A percentile compares a stretch with the other conserved stretches of the same genome.
Conservation (phyloP, 352 stramenopile species). For the Pythium aristosporum region DNA sequence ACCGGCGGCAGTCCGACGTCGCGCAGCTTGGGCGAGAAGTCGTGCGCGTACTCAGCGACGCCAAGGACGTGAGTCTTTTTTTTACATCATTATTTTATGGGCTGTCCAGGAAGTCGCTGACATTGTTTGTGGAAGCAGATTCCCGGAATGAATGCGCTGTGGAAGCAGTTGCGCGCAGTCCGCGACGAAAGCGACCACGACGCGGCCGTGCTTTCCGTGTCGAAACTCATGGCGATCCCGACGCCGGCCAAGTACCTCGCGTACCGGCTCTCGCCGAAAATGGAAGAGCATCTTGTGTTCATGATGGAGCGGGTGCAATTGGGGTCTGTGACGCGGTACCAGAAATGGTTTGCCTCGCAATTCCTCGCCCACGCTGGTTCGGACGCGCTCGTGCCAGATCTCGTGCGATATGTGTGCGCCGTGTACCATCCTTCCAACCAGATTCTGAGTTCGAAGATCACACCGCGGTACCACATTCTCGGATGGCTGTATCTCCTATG, state of each 20-base stretch:
- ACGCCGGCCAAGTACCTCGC: constrained; percentile 78
- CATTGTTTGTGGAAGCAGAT: constrained; percentile 39
- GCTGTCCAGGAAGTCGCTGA: background rate
- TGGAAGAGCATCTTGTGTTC: constrained; percentile 85
- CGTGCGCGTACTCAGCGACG: constrained; percentile 76
- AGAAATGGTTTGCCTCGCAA: constrained; percentile 86
- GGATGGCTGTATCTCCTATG: constrained; percentile 85
- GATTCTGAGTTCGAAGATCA: constrained; percentile 80
- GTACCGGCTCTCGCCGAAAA: constrained; percentile 79
- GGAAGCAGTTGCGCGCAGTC: constrained; percentile 76
- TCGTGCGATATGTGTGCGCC: constrained; percentile 82
- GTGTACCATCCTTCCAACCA: constrained; percentile 86
- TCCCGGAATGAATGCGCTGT: constrained; percentile 74
- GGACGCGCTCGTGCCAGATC: constrained; percentile 73
- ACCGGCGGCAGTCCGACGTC: constrained; percentile 59
- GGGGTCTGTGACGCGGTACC: constrained; percentile 73
- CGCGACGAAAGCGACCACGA: constrained; percentile 62
- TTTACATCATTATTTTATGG: background rate
- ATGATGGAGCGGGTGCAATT: constrained; percentile 86
- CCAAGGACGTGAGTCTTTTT: constrained; percentile 59
- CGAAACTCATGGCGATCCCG: constrained; percentile 68
- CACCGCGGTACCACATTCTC: constrained; percentile 82
- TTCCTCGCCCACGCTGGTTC: constrained; percentile 69
- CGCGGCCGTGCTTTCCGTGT: constrained; percentile 52
- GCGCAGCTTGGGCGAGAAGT: constrained; percentile 74